Conservation (phyloP, 352 stramenopile species). For the Pythium periplocum region DNA sequence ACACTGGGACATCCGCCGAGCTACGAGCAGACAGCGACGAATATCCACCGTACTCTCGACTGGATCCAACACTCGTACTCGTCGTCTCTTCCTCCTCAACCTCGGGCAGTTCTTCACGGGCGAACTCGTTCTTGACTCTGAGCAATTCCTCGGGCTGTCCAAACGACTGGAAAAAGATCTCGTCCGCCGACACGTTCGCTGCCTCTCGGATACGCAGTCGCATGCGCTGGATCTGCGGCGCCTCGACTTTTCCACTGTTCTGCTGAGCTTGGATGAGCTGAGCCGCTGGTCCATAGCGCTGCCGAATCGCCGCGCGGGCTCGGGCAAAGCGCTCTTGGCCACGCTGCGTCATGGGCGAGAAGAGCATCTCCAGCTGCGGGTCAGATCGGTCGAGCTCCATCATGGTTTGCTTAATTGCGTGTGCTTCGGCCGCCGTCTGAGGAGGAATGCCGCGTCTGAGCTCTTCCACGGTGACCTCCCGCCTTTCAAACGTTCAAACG, state of each 20-base stretch:
- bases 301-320: conserved; percentile 12
- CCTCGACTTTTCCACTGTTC: neutral
- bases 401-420: neutral
- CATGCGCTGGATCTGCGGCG: conserved; percentile 16
- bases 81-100: no score
- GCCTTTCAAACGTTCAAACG: conserved; percentile 22
- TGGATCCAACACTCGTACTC: no score
- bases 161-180: conserved; percentile 70
- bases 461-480: neutral
- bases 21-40: no score
- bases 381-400: conserved; percentile 13
- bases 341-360: conserved; percentile 19
- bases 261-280: no score
- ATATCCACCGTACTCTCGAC: no score
- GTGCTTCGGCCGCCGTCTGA: neutral
- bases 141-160: conserved; percentile 43
- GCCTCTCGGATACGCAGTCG: conserved; percentile 44
- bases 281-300: conserved; percentile 1
- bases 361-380: conserved; percentile 17
- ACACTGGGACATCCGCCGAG: conserved; percentile 1
- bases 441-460: neutral
- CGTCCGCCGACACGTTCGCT: conserved; percentile 33
- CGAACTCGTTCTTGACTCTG: conserved; percentile 7
- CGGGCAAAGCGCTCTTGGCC: conserved; percentile 15
- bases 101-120: no score